phyloP scores from a whole-genome alignment of 108 stramenopile genomes.

The Skeletonema tropicum region DNA sequence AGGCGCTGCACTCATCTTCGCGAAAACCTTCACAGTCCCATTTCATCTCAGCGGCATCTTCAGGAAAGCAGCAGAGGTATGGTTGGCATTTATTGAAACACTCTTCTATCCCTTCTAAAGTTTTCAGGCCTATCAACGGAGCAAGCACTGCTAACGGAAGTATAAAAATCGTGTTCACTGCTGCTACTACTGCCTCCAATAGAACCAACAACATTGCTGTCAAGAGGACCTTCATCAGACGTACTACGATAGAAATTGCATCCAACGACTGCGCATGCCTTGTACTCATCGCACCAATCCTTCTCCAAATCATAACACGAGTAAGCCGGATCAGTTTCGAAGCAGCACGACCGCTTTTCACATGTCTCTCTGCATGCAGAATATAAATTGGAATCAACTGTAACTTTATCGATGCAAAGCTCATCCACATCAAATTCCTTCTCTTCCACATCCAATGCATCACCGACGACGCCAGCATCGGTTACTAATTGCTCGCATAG shows the following conservation, averaged over 20 bases:
- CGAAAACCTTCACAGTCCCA: slow-evolving; percentile 4
- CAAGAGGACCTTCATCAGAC: not conserved
- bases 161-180: not conserved
- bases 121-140: not conserved
- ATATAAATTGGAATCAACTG: not conserved
- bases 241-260: not conserved
- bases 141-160: not conserved
- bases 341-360: slow-evolving; percentile 17
- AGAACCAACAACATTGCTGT: not conserved
- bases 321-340: slow-evolving; percentile 5
- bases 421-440: not conserved
- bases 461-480: slow-evolving; percentile 4
- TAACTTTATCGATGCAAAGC: slow-evolving; percentile 8
- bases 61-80: slow-evolving; percentile 2
- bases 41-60: not conserved
- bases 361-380: slow-evolving; percentile 14
- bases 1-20: slow-evolving; percentile 15
- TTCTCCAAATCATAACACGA: slow-evolving; percentile 25
- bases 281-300: slow-evolving; percentile 27
- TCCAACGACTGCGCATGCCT: slow-evolving; percentile 10
- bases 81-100: slow-evolving; percentile 5
- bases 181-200: not conserved
- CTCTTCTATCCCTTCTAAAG: not conserved
- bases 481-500: slow-evolving; percentile 14
- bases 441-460: slow-evolving; percentile 1